Evolutionary conservation across 1,284 basidiomycete genomes (phyloP).

Genomic region (Trametes versicolor): DNA sequence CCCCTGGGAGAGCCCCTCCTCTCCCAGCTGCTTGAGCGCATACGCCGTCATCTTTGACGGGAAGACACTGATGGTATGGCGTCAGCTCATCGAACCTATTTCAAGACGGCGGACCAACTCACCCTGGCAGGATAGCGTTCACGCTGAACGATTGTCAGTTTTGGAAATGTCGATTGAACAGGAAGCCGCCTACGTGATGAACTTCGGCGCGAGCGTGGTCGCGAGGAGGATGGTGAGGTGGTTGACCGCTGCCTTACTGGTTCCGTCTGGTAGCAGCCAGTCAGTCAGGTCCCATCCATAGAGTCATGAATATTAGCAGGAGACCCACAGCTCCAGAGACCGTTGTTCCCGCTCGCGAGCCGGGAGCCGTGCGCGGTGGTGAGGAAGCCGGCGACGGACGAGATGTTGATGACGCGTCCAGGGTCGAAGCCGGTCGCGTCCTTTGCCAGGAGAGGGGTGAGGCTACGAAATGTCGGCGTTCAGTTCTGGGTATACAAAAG

Average conservation of each 20-base stretch:
- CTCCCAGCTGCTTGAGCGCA: constrained; percentile 68
- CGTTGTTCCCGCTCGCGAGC: constrained; percentile 66
- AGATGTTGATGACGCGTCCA: constrained; percentile 83
- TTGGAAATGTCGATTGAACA: neutral
- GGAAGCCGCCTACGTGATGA: constrained; percentile 66
- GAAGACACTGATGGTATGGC: constrained; percentile 64
- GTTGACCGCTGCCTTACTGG: constrained; percentile 87
- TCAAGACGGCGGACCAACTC: constrained; percentile 22
- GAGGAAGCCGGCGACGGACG: constrained; percentile 74
- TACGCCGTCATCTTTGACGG: constrained; percentile 90
- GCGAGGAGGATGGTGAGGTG: constrained; percentile 84
- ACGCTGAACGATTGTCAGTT: constrained; percentile 56
- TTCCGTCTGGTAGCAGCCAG: constrained; percentile 59
- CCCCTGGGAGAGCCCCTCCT: constrained; percentile 57
- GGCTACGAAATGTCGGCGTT: constrained; percentile 44
- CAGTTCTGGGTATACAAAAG: neutral
- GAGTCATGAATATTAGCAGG: neutral
- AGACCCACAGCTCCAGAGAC: constrained; percentile 84
- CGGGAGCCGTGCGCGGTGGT: constrained; percentile 58
- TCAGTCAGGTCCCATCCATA: too few relatives aligned
- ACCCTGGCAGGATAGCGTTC: constrained; percentile 89
- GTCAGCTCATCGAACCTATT: neutral
- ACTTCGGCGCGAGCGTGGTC: constrained; percentile 66
- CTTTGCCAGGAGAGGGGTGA: constrained; percentile 73
- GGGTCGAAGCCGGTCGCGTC: constrained; percentile 75